Evolutionary conservation across 148 eudicot genomes (phyloP).

Genomic region (Rhododendron williamsianum): DNA sequence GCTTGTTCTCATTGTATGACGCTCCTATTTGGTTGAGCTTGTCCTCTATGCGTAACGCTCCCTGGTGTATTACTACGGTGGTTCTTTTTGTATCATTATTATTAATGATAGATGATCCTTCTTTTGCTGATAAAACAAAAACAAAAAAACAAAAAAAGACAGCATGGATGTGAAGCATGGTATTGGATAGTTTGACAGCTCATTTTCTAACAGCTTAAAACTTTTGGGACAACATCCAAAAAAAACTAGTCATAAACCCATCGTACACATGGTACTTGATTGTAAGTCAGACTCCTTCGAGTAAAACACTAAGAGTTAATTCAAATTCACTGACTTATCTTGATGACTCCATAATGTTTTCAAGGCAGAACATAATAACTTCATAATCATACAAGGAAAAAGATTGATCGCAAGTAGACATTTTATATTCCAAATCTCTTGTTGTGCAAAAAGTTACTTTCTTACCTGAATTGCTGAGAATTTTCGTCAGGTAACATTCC

Average conservation of each 20-base stretch:
- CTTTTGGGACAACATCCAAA: neutral
- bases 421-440: neutral
- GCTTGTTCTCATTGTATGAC: too few relatives aligned
- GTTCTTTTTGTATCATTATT: too few relatives aligned
- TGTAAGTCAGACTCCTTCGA: neutral
- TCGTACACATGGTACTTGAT: neutral
- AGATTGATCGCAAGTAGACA: neutral
- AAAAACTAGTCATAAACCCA: neutral
- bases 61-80: too few relatives aligned
- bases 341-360: neutral
- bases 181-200: neutral
- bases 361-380: neutral
- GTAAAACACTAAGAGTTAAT: neutral
- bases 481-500: constrained; percentile 23
- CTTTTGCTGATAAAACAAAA: too few relatives aligned
- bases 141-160: too few relatives aligned
- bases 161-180: too few relatives aligned
- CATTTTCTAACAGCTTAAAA: neutral
- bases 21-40: too few relatives aligned
- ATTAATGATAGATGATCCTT: too few relatives aligned
- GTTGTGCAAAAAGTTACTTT: constrained; percentile 2
- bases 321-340: neutral
- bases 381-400: neutral
- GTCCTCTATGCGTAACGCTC: too few relatives aligned
- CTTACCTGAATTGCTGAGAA: constrained; percentile 45